Base-by-base conservation (phyloP, 2,329 filamentous ascomycete genomes). In the Cladosporium phlei region DNA sequence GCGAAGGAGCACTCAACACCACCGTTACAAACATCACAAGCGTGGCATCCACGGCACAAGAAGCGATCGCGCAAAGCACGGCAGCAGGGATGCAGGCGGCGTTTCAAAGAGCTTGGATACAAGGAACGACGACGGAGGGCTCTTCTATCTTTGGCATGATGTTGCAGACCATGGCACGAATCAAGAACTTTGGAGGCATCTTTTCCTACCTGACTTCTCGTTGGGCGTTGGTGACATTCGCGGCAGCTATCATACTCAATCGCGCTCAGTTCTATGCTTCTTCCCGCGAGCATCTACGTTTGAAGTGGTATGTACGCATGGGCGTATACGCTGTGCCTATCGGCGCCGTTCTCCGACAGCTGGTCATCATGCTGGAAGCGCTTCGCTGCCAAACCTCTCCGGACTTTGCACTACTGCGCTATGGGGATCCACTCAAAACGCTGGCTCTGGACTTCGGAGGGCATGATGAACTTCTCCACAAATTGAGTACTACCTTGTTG, bases 231-330 rank as follows among this genome's bases (percentile, higher is more conserved):
- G 83, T 84, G 43, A 96, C 89, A 58, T 83, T 97, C 57, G 80
- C 83, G 28, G 86, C 91, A 75, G 88, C 88, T 17, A 79, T 97
- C 49, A 71, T 96, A 48, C 74, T 97, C 19, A 97, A 97, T 64
- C 82, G 93, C 48, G 94, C 93, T 5, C 84, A 90, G 49, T 93
- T 97, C 57, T 97, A 95, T 66, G 91, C 89, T 32, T 91, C 90
- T 0, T 91, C 88, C 11, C 78, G 93, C 52, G 79, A 90, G 44
- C 82, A 86, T 44, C 73, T 96, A n/a, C 77, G 78, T 8, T 74
- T 97, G 2, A 77, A 78, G 46, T 91, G 87, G 81, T 77, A 82
- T 27, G 71, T 83, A 42, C 81, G 88, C 33, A 66, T 94, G 3
- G 64, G 81, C 6, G 66, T 95, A 11, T 85, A 90, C 42, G 69